Conservation (phyloP, 2,329 filamentous ascomycete genomes). For the Exophiala aquamarina region DNA sequence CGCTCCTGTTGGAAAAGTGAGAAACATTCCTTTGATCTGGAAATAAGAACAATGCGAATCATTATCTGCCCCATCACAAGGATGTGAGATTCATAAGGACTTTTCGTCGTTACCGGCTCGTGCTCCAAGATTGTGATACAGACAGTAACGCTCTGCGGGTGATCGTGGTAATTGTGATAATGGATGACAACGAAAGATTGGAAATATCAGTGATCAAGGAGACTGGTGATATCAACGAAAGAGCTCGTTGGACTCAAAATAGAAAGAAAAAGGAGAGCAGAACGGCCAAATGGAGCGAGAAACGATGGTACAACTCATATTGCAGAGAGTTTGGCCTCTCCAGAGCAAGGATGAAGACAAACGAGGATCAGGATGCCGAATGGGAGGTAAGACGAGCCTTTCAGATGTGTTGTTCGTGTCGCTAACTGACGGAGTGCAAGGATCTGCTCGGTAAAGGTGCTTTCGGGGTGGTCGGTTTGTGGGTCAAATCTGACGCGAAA, state of each 20-base stretch:
- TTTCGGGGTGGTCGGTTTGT: conserved; percentile 21
- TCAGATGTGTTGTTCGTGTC: neutral
- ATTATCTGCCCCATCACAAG: too few species aligned
- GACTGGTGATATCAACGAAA: neutral
- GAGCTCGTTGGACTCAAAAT: neutral
- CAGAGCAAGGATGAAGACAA: neutral
- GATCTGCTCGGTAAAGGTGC: conserved; percentile 15
- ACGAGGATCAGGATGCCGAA: neutral
- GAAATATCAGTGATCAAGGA: neutral
- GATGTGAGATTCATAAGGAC: too few species aligned
- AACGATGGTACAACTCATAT: neutral
- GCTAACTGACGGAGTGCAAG: conserved; percentile 11
- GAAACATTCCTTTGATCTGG: too few species aligned
- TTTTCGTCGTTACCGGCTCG: too few species aligned
- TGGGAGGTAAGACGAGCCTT: neutral
- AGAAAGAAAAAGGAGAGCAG: neutral
- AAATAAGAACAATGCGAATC: too few species aligned
- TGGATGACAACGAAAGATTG: neutral
- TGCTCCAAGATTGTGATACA: too few species aligned
- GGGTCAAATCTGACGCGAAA: conserved; percentile 12
- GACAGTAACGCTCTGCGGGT: too few species aligned
- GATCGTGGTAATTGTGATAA: too few species aligned
- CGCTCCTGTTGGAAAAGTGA: too few species aligned
- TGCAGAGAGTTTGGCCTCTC: neutral
- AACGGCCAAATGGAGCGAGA: neutral